phyloP scores from a whole-genome alignment of 306 rosid genomes.

The Quercus gilva region DNA sequence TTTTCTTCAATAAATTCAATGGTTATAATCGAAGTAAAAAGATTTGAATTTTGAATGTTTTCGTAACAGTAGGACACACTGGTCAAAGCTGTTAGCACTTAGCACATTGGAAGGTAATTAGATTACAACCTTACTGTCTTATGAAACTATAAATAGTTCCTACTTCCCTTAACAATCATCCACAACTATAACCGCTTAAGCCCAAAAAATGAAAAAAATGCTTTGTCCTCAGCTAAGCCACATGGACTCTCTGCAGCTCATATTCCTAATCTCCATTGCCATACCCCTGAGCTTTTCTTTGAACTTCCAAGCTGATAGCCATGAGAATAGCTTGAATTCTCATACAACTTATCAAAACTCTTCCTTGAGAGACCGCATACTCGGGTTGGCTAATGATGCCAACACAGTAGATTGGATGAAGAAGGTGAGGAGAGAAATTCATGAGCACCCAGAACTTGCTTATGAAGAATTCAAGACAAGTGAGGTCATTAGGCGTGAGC shows the following conservation, averaged over 20 bases:
- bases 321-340: slow-evolving; percentile 4
- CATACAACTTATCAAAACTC: neutral
- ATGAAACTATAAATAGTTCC: neutral
- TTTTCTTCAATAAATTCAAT: no score
- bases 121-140: no score
- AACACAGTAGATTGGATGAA: slow-evolving; percentile 61
- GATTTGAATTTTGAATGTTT: no score
- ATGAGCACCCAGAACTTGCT: slow-evolving; percentile 80
- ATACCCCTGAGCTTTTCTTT: slow-evolving; percentile 32
- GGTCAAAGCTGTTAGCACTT: no score
- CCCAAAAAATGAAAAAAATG: neutral
- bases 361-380: slow-evolving; percentile 36
- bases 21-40: no score
- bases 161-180: neutral
- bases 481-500: slow-evolving; percentile 62
- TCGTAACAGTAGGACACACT: fast-evolving
- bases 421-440: slow-evolving; percentile 67
- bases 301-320: slow-evolving; percentile 12
- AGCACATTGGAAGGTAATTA: no score
- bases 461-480: slow-evolving; percentile 74
- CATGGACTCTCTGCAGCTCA: slow-evolving; percentile 23
- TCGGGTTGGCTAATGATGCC: slow-evolving; percentile 53
- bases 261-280: slow-evolving; percentile 31
- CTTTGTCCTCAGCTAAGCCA: neutral
- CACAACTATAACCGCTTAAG: slow-evolving; percentile 2